phyloP scores from a whole-genome alignment of 352 stramenopile species.

The Phytophthora melonis region DNA sequence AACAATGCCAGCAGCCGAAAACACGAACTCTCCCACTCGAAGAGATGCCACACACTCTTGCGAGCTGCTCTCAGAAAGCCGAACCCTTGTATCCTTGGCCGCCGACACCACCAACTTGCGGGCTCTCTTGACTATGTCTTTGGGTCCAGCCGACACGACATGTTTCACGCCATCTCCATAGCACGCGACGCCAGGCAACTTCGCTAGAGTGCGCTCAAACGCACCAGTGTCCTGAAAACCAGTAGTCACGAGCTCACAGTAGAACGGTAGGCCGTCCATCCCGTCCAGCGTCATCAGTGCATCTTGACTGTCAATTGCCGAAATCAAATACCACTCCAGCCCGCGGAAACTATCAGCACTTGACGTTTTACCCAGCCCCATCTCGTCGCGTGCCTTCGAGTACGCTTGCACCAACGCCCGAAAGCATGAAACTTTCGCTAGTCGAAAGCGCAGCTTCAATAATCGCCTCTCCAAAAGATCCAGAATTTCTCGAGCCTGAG shows the following conservation, averaged over 20 bases:
- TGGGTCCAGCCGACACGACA: constrained; percentile 20
- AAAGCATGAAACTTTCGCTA: background rate
- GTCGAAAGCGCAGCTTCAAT: constrained; percentile 8
- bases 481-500: constrained; percentile 19
- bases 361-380: constrained; percentile 3
- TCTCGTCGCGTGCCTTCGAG: constrained; percentile 2
- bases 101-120: constrained; percentile 6
- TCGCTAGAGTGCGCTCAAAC: background rate
- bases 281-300: constrained; percentile 3
- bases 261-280: constrained; percentile 12
- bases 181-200: constrained; percentile 9
- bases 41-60: background rate
- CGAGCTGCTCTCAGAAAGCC: constrained; percentile 1
- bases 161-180: background rate
- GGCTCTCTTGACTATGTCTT: constrained; percentile 14
- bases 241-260: constrained; percentile 11
- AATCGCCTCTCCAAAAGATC: constrained; percentile 29
- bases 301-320: constrained; percentile 8
- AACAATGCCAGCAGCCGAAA: constrained; percentile 24
- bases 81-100: background rate
- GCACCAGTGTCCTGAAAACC: background rate
- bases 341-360: background rate
- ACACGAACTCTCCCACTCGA: constrained; percentile 15
- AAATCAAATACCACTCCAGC: constrained; percentile 21
- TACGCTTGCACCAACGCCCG: constrained; percentile 11